Conservation (phyloP, 148 eudicot species). For the Vaccinium vitisidaea region DNA sequence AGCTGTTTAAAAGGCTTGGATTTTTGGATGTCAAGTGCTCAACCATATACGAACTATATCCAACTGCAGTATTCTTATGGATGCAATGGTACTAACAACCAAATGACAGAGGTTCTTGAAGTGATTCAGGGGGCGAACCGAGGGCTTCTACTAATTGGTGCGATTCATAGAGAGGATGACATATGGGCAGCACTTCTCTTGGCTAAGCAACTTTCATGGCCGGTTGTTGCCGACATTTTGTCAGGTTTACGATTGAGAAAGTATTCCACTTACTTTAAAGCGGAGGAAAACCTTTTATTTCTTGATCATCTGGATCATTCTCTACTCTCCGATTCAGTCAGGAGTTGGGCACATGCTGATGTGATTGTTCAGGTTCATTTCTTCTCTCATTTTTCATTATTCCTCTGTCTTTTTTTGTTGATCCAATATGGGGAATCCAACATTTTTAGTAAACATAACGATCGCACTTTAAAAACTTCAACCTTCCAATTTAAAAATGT, state of each 20-base stretch:
- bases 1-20: slow-evolving; percentile 75
- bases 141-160: slow-evolving; percentile 73
- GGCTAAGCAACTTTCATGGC: slow-evolving; percentile 89
- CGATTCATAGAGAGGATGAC: slow-evolving; percentile 69
- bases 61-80: slow-evolving; percentile 39
- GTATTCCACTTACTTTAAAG: slow-evolving; percentile 47
- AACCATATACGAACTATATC: slow-evolving; percentile 71
- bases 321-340: slow-evolving; percentile 57
- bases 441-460: neutral
- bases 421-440: neutral
- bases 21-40: slow-evolving; percentile 60
- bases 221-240: slow-evolving; percentile 75
- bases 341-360: slow-evolving; percentile 62
- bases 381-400: neutral
- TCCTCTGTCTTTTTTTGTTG: neutral
- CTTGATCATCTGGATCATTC: slow-evolving; percentile 88
- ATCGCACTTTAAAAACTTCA: neutral
- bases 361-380: slow-evolving; percentile 75
- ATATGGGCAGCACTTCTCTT: slow-evolving; percentile 86
- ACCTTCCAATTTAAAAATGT: neutral
- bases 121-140: slow-evolving; percentile 51
- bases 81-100: slow-evolving; percentile 27
- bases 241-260: slow-evolving; percentile 86
- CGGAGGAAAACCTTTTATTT: slow-evolving; percentile 46
- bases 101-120: slow-evolving; percentile 50